Evolutionary conservation across 257 asterid species (phyloP).

Genomic region (Agastache rugosa): DNA sequence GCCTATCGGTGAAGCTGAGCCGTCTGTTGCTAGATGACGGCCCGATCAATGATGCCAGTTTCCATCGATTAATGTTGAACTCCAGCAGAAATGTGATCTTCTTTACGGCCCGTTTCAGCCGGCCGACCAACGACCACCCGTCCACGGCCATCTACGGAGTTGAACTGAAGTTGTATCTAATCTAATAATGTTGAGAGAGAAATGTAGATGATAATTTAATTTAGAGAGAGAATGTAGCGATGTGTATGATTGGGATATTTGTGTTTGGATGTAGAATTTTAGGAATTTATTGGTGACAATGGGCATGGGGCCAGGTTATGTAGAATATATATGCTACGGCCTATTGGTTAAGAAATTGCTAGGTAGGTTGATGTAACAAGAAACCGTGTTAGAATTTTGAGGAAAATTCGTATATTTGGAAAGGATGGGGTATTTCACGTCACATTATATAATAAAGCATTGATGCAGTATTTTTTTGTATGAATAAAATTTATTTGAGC

Average conservation of each 20-base stretch:
- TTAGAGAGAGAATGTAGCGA: not conserved
- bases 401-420: not conserved
- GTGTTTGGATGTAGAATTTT: not conserved
- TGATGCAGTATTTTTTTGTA: too few species aligned
- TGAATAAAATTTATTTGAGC: too few species aligned
- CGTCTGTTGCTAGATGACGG: slow-evolving; percentile 51
- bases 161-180: not conserved
- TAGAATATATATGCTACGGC: slow-evolving; percentile 17
- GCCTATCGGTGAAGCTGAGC: slow-evolving; percentile 67
- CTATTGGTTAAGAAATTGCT: slow-evolving; percentile 23
- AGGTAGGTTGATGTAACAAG: not conserved
- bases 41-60: slow-evolving; percentile 61
- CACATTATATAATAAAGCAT: not conserved
- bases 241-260: not conserved
- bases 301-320: slow-evolving; percentile 14
- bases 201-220: not conserved
- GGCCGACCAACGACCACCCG: slow-evolving; percentile 55
- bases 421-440: not conserved
- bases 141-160: slow-evolving; percentile 47
- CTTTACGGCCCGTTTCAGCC: slow-evolving; percentile 74
- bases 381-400: slow-evolving; percentile 26
- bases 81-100: slow-evolving; percentile 68
- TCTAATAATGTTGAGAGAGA: not conserved
- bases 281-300: slow-evolving; percentile 12
- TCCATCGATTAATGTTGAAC: slow-evolving; percentile 61